Evolutionary conservation across 805 yeast species (phyloP), one percentile per base, ranked within the genome.

Genomic region (Priceomyces haplophilus): DNA sequence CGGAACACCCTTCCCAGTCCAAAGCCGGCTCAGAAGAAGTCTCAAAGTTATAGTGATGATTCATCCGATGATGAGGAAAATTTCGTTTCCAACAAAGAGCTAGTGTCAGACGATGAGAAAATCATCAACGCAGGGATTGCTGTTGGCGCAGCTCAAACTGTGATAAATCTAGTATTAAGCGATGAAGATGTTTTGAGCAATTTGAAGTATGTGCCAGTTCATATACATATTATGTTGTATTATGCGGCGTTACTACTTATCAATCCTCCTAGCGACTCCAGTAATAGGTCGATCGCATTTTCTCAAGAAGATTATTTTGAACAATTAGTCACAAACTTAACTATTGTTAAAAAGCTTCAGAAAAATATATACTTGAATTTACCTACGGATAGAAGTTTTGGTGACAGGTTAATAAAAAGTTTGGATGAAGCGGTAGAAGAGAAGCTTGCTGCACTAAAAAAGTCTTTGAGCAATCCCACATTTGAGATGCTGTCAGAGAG

Each of bases 151-250:
- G 88, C 89, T 0, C 74, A 73, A 38, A 78, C 83, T 0, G 81
- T 83, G 0, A 56, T 83, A 38, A 79, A 78, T 44, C 60, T 82
- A 42, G 82, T 80, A 0, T 62, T 81, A 3, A 74, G 72, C 37
- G 88, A 83, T 55, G 61, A 67, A 10, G 88, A 83, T 54, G 78
- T 83, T 25, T 56, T 73, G 20, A 65, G 71, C 7, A 78, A 80
- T 36, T 62, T 83, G 45, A 73, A 72, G 51, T 83, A 78, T 51
- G 83, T 82, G 16, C 89, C 89, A 0, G 76, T 82, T n/a, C 88
- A 83, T 55, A 79, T 83, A 32, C 86, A 82, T 54, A 73, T 83
- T 40, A 82, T 83, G 87, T 61, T 82, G 10, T 83, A 82, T 54
- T 82, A 81, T 50, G 84, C 88, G 1, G 82, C 83, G 0, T 58